Base-by-base conservation (phyloP, 495 filamentous ascomycete species). In the Podospora fimiseda region DNA sequence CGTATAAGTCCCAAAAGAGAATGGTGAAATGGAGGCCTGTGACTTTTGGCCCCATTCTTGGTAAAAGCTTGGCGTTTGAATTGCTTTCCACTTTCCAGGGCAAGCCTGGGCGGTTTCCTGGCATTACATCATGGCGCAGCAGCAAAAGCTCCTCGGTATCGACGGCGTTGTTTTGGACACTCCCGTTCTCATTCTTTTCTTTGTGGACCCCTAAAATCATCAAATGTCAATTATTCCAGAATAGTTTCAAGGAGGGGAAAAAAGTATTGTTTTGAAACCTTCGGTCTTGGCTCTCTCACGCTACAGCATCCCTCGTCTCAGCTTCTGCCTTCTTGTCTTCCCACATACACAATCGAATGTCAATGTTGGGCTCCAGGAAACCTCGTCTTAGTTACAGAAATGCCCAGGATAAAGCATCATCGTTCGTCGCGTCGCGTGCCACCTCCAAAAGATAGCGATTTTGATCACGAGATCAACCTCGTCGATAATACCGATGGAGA, bases 401-500 rank as follows among this genome's bases (percentile, higher is more conserved):
- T 76, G 74, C 69, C 66, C 59, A 70, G 57, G 48, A 69, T 70
- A 59, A 70, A 57, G 58, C 67, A 67, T 56, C 70, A 65, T 54
- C 64, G 60, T 33, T 72, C 67, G 20, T 75, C 71, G 52, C 76
- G 76, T 59, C 77, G 77, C 61, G 72, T 65, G 13, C 60, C 69
- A 50, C 64, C 69, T 22, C 69, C 76, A 43, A 71, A 72, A 59
- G 76, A 79, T 56, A 71, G 66, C 56, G 75, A 83, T 58, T 80
- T 79, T 58, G 82, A 85, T 50, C 80, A 82, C 62, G 75, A 80
- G 63, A 86, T 86, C 55, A 64, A 51, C 39, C 74, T 86, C 15
- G 67, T 81, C 53, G 78, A 85, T 62, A 71, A 72, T 50, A 60
- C 64, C 4, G 51, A 55, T 14, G 48, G 48, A 18, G 62, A 61